phyloP scores from a whole-genome alignment of 192 early-diverging fungal genomes.

The Backusella sp. region DNA sequence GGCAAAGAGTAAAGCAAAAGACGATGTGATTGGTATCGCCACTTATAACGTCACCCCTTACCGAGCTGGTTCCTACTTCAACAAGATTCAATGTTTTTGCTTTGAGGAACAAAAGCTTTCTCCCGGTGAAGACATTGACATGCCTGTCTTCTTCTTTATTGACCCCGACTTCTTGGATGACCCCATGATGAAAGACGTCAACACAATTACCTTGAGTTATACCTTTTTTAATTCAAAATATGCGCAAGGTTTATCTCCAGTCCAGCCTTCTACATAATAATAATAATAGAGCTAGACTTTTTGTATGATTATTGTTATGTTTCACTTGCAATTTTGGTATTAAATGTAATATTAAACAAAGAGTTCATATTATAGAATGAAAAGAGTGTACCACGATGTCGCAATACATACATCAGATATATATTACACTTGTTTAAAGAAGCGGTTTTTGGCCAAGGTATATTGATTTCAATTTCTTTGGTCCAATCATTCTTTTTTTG shows the following conservation, averaged over 20 bases:
- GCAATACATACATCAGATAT: no score
- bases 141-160: slow-evolving; percentile 97
- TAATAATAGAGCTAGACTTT: neutral
- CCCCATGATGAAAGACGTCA: slow-evolving; percentile 93
- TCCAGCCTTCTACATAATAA: neutral
- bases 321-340: neutral
- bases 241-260: slow-evolving; percentile 28
- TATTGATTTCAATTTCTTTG: no score
- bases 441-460: no score
- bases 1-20: slow-evolving; percentile 80
- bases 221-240: slow-evolving; percentile 88
- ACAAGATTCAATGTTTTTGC: slow-evolving; percentile 99
- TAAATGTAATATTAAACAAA: neutral
- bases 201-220: slow-evolving; percentile 89
- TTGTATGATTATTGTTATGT: slow-evolving; percentile 8
- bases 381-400: no score
- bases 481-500: no score
- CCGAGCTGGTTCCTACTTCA: slow-evolving; percentile 94
- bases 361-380: no score
- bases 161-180: slow-evolving; percentile 95
- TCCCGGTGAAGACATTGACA: slow-evolving; percentile 90
- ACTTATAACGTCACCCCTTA: slow-evolving; percentile 96
- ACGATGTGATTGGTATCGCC: slow-evolving; percentile 92
- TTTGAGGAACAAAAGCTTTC: slow-evolving; percentile 96
- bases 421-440: no score